These are phyloP conservation scores for Phialocephala sp. DNA, from an alignment of 2,329 filamentous ascomycete genomes.

Conservation along the genomic window DNA sequence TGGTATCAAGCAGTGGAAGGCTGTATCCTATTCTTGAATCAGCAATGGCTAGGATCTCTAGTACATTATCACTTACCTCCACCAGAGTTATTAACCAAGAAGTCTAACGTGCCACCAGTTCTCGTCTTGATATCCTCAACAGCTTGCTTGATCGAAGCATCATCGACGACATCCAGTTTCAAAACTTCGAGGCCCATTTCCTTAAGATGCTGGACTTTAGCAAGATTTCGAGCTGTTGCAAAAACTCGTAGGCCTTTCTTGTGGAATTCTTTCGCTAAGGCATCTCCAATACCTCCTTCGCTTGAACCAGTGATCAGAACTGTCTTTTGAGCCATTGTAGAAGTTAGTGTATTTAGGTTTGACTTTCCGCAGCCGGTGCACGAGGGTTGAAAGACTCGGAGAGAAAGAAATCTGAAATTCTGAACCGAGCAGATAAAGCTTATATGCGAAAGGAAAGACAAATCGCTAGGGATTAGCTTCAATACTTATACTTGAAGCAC, in stretches of 20 bases:
- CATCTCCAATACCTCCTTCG: constrained; percentile 48
- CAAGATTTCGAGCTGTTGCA: constrained; percentile 47
- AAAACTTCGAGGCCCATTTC: constrained; percentile 43
- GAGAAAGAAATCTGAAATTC: too few species aligned
- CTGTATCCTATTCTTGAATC: constrained; percentile 23
- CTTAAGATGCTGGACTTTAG: constrained; percentile 43
- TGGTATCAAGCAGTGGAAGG: constrained; percentile 44
- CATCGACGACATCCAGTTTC: constrained; percentile 48
- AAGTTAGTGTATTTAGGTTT: not conserved
- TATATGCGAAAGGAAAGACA: not conserved
- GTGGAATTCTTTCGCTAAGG: constrained; percentile 47
- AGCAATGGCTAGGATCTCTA: not conserved
- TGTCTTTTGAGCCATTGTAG: constrained; percentile 29
- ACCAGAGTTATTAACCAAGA: constrained; percentile 53
- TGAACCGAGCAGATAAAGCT: not conserved
- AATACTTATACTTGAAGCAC: not conserved
- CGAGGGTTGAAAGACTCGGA: not conserved
- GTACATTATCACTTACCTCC: constrained; percentile 28
- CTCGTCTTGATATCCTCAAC: constrained; percentile 41
- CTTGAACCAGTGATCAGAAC: constrained; percentile 49
- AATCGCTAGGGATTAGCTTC: not conserved
- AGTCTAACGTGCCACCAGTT: constrained; percentile 48
- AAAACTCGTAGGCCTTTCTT: constrained; percentile 46
- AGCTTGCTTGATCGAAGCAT: constrained; percentile 44
- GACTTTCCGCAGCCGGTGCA: too few species aligned